Evolutionary conservation across 2,329 filamentous ascomycete genomes (phyloP), one percentile per base, ranked within the genome.

Genomic region (Lachnellula subtilissima): DNA sequence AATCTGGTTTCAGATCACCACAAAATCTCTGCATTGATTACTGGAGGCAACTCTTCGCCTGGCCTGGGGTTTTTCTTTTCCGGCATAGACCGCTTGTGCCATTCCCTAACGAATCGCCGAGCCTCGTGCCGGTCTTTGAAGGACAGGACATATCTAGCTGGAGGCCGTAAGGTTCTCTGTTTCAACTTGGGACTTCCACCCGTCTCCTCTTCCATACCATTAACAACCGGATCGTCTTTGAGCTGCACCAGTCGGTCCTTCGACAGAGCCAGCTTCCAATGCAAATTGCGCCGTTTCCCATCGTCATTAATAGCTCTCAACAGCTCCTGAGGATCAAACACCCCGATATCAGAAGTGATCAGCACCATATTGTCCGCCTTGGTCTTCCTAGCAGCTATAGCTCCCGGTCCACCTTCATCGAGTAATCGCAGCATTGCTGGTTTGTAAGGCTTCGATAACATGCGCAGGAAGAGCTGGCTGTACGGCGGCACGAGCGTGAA

Each of bases 401-500:
- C 53, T 32, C 60, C 54, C 11, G 63, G 58, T 5, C 74, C 72
- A 3, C 70, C 65, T 42, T 74, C 58, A n/a, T 66, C 59, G 32
- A 78, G 61, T 8, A 78, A 53, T 12, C 62, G 55, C 9, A 65
- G 39, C 5, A 75, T 51, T 7, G 64, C 51, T 6, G 68, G 68
- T 2, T 63, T 59, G 45, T 73, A 71, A 5, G 73, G 73, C 9
- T 65, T 65, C 6, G 63, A 62, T 7, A 76, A 57, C 47, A 71
- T 61, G 5, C 66, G 65, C 12, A 76, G 39, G 6, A 60, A 65
- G 5, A 73, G 65, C 5, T 72, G 63, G 46, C 53, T 67, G 60
- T 63, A 70, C 8, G 76, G 72, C 5, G 79, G 76, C 23, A 76
- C 70, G 36, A 85, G 72, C 4, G 79, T 75, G 69, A 81, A 85